A percentile compares a stretch with the other conserved stretches of the same genome.
phyloP scores from a whole-genome alignment of 495 filamentous ascomycete genomes.

The Aspergillus affinis region DNA sequence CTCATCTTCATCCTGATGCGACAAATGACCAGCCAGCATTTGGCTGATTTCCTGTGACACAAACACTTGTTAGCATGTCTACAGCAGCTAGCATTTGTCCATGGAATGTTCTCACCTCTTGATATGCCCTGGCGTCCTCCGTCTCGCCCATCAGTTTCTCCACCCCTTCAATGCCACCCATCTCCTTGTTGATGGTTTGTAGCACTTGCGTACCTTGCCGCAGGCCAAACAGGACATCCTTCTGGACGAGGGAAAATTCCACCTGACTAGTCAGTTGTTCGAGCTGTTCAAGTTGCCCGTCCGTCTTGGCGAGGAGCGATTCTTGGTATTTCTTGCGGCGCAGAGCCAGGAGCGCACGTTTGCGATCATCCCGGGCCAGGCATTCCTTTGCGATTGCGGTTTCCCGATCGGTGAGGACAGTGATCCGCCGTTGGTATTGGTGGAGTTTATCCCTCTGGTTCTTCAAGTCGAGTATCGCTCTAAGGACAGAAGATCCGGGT shows the following conservation, averaged over 20 bases:
- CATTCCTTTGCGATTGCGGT: slow-evolving; percentile 80
- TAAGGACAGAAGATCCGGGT: slow-evolving; percentile 24
- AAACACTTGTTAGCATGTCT: slow-evolving; percentile 14
- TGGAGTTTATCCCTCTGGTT: slow-evolving; percentile 95
- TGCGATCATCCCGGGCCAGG: slow-evolving; percentile 70
- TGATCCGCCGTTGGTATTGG: slow-evolving; percentile 88
- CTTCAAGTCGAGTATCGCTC: slow-evolving; percentile 95
- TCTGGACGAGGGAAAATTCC: slow-evolving; percentile 93
- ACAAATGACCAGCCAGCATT: slow-evolving; percentile 81
- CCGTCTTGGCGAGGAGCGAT: slow-evolving; percentile 83
- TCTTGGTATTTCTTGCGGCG: slow-evolving; percentile 98
- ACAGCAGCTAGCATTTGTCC: background rate
- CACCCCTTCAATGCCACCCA: slow-evolving; percentile 90
- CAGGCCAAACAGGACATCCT: slow-evolving; percentile 88
- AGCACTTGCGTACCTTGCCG: slow-evolving; percentile 90
- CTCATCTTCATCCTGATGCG: slow-evolving; percentile 93
- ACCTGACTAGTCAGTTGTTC: slow-evolving; percentile 81
- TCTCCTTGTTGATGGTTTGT: slow-evolving; percentile 88
- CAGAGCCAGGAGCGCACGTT: slow-evolving; percentile 81
- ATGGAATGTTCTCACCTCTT: slow-evolving; percentile 56
- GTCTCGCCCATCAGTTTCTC: slow-evolving; percentile 92
- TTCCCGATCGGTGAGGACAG: slow-evolving; percentile 77
- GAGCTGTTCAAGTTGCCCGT: slow-evolving; percentile 82
- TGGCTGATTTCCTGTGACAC: slow-evolving; percentile 75
- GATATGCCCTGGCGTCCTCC: slow-evolving; percentile 84